Percentiles rank a stretch among this genome's conserved stretches.
Conservation (phyloP, 2,329 filamentous ascomycete genomes). For the Arthroderma sp. region DNA sequence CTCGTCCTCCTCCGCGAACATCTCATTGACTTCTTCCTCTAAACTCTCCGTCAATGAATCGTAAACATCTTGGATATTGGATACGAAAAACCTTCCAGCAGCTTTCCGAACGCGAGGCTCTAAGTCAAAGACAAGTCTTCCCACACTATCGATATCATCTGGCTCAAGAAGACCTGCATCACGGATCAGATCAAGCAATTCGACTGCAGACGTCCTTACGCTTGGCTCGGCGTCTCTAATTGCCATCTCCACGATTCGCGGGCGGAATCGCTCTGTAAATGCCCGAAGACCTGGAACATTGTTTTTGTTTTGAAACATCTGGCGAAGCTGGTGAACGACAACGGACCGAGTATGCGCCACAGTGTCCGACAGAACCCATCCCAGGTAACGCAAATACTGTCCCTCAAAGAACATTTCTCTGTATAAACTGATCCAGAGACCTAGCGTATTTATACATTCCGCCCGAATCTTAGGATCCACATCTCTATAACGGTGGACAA, state of each 20-base stretch:
- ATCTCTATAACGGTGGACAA: conserved; percentile 90
- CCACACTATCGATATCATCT: conserved; percentile 77
- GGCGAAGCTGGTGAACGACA: conserved; percentile 68
- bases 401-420: conserved; percentile 85
- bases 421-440: conserved; percentile 74
- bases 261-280: conserved; percentile 84
- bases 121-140: conserved; percentile 76
- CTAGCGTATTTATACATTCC: conserved; percentile 76
- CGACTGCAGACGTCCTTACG: conserved; percentile 68
- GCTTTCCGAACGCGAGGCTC: conserved; percentile 77
- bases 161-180: conserved; percentile 79
- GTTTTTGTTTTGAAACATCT: conserved; percentile 66
- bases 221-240: conserved; percentile 68
- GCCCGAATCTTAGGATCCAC: conserved; percentile 78
- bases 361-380: conserved; percentile 86
- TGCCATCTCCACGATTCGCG: conserved; percentile 83
- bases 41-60: conserved; percentile 70
- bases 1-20: conserved; percentile 54
- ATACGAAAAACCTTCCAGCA: conserved; percentile 79
- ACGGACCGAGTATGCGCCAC: conserved; percentile 64
- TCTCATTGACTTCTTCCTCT: conserved; percentile 65
- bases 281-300: conserved; percentile 65
- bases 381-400: conserved; percentile 79
- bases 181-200: conserved; percentile 68
- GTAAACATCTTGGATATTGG: conserved; percentile 70